Percentiles rank a stretch among this genome's conserved stretches.
phyloP scores from a whole-genome alignment of 164 flowering plant species.

The Cinnamomum micranthum region DNA sequence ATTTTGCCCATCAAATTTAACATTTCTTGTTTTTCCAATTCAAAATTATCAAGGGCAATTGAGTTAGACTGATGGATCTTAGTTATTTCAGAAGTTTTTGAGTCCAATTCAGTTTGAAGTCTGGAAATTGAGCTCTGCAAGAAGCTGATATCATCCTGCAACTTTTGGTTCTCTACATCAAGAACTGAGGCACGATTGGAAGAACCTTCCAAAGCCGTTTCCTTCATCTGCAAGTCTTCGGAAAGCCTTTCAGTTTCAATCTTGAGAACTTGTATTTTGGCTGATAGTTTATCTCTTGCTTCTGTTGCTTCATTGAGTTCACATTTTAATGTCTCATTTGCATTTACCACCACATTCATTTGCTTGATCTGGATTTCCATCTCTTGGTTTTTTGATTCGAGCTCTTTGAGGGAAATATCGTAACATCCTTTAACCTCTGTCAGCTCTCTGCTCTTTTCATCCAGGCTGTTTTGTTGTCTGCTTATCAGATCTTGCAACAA shows the following conservation, averaged over 20 bases:
- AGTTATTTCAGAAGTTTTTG: slow-evolving; percentile 32
- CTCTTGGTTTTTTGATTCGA: not conserved
- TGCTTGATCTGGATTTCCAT: not conserved
- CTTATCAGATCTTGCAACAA: not conserved
- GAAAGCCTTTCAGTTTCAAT: slow-evolving; percentile 23
- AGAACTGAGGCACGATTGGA: slow-evolving; percentile 25
- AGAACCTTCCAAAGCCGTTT: slow-evolving; percentile 33
- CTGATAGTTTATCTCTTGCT: slow-evolving; percentile 26
- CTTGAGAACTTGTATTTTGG: slow-evolving; percentile 29
- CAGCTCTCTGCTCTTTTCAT: not conserved
- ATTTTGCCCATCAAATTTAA: slow-evolving; percentile 8
- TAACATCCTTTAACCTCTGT: not conserved
- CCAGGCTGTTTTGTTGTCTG: not conserved
- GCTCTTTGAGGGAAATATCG: not conserved
- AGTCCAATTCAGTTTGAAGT: slow-evolving; percentile 35
- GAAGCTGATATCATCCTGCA: slow-evolving; percentile 27
- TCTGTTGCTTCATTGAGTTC: slow-evolving; percentile 33
- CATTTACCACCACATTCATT: not conserved
- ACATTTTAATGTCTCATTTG: slow-evolving; percentile 28
- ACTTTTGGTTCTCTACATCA: slow-evolving; percentile 24
- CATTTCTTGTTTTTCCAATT: not conserved
- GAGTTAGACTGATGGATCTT: slow-evolving; percentile 4
- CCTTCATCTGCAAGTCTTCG: slow-evolving; percentile 32
- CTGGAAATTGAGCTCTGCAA: slow-evolving; percentile 25
- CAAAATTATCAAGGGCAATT: slow-evolving; percentile 1